Evolutionary conservation across 2,329 filamentous ascomycete genomes (phyloP).

Genomic region (Pezicula neosporulosa): DNA sequence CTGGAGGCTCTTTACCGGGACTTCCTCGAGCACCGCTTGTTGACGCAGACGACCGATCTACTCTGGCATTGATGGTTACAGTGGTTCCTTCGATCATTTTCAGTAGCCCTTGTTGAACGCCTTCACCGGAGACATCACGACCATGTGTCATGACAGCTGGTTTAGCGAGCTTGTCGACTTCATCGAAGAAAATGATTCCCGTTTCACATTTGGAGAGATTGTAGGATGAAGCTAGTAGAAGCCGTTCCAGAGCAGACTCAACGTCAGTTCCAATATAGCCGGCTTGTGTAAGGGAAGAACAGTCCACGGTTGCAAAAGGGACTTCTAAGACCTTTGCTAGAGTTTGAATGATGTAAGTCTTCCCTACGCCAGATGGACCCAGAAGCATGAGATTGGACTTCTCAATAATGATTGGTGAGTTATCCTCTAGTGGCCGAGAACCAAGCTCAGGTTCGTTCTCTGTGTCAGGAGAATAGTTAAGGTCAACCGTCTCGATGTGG

Average conservation of each 20-base stretch:
- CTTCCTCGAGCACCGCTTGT: conserved; percentile 15
- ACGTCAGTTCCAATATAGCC: conserved; percentile 98
- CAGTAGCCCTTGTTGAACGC: conserved; percentile 90
- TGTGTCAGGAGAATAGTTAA: conserved; percentile 13
- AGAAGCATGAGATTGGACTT: conserved; percentile 93
- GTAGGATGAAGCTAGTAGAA: conserved; percentile 88
- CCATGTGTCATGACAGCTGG: conserved; percentile 74
- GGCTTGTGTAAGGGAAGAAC: conserved; percentile 92
- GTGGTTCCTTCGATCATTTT: conserved; percentile 97
- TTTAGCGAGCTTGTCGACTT: conserved; percentile 95
- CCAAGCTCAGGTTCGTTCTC: conserved; percentile 17
- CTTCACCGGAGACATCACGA: conserved; percentile 92
- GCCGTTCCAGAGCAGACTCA: conserved; percentile 88
- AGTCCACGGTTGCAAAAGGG: conserved; percentile 93
- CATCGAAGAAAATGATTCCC: conserved; percentile 93
- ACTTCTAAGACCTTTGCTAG: conserved; percentile 90
- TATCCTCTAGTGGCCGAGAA: conserved; percentile 15
- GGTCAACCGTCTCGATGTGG: conserved; percentile 32
- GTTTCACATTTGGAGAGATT: conserved; percentile 80
- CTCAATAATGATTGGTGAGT: conserved; percentile 53
- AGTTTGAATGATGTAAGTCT: conserved; percentile 86
- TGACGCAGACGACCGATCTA: conserved; percentile 40
- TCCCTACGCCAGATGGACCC: conserved; percentile 91
- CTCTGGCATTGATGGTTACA: conserved; percentile 85
- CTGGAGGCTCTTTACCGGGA: conserved; percentile 7